A percentile compares a stretch with the other conserved stretches of the same genome.
Evolutionary conservation across 208 protist species (phyloP).

Genomic region (Acanthamoeba polyphaga): DNA sequence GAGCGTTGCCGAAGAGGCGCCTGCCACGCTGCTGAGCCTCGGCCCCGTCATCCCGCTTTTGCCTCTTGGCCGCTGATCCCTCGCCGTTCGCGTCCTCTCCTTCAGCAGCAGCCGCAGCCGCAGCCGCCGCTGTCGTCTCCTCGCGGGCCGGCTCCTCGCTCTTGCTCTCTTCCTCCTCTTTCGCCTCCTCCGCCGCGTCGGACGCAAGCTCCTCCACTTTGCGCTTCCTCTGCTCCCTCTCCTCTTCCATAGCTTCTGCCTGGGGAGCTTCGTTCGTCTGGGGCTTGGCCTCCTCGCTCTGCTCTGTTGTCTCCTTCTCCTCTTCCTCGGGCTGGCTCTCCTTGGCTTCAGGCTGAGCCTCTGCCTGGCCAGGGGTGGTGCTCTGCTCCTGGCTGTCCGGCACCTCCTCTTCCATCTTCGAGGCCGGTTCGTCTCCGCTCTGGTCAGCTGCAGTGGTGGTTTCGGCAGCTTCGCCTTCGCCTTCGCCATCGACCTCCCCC

Average conservation of each 20-base stretch:
- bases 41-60: background rate
- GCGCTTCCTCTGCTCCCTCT: conserved; percentile 34
- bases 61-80: conserved; percentile 2
- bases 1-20: conserved; percentile 23
- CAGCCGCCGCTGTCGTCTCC: background rate
- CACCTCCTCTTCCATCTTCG: background rate
- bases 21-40: background rate
- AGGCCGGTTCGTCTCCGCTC: background rate
- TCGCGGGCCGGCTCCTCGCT: background rate
- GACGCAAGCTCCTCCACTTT: conserved; percentile 2
- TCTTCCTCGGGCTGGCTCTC: background rate
- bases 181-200: background rate
- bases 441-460: background rate
- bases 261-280: background rate
- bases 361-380: no score
- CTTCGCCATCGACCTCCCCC: background rate
- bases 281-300: background rate
- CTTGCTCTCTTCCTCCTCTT: no score
- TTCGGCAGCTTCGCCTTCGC: background rate
- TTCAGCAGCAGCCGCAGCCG: background rate
- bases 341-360: no score
- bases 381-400: background rate
- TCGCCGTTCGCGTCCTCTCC: background rate
- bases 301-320: background rate
- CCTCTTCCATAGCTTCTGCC: conserved; percentile 20